Evolutionary conservation across 2,329 filamentous ascomycete species (phyloP), one percentile per base, ranked within the genome.

Genomic region (Phyllosticta ampelicida): DNA sequence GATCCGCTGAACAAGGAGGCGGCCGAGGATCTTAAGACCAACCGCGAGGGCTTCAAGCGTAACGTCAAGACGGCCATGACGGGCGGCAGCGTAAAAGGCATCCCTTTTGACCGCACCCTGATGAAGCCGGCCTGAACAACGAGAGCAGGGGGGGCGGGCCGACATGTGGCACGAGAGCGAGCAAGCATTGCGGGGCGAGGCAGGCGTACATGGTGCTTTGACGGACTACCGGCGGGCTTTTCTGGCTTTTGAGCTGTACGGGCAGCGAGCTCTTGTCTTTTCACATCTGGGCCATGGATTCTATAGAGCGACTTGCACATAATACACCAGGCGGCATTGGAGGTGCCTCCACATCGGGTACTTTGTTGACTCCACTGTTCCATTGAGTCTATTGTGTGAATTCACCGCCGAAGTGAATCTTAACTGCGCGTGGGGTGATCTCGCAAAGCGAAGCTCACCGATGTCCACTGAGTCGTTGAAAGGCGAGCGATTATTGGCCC

Each of bases 1-100:
- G 94, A 99, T 70, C 94, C 94, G n/a, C 77, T 99, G 61, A 99
- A 99, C 75, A 96, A 99, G 78, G 92, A 97, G 68, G 94, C 94
- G 0, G 94, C 94, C 3, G 90, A 96, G 61, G 94, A 97, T 69
- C 78, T 99, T 65, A 85, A 92, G 66, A 79, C 80, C 53, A 95
- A 94, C 72, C 78, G 90, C 44, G 94, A 97, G 56, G 83, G 80
- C 28, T 99, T 99, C 76, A 94, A 91, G 79, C 80, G 90, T 61
- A 96, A 97, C 68, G 94, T 97, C 48, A 82, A 88, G 67, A 80
- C 80, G 20, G 81, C 90, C 6, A 96, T 99, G 89, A 79, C 77
- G 3, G 94, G 94, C 55, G 90, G 90, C 6, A 75, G 75, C 0
- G 85, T 97, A 48, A 85, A 84, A 72, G 86, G 85, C 2, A 78